Conservation (phyloP, 768 basidiomycete genomes). For the Fistulinella prunicolor region DNA sequence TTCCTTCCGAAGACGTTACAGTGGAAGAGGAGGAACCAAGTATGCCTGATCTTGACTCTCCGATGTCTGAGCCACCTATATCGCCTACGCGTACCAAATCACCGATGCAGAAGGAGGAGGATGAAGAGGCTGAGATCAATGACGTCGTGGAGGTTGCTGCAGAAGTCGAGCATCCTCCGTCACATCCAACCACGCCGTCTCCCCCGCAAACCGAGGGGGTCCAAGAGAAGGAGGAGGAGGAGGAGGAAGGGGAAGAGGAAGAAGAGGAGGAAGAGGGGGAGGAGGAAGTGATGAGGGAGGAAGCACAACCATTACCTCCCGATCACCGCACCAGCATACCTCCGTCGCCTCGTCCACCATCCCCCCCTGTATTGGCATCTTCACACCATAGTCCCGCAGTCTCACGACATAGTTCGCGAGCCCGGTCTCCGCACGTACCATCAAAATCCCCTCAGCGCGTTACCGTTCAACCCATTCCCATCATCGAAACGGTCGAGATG, state of each 20-base stretch:
- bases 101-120: conserved; percentile 23
- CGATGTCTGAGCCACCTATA: conserved; percentile 34
- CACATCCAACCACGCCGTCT: conserved; percentile 17
- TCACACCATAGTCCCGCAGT: conserved; percentile 14
- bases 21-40: conserved; percentile 9
- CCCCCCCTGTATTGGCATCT: conserved; percentile 11
- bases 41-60: conserved; percentile 27
- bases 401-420: conserved; percentile 19
- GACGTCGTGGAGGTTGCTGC: conserved; percentile 7
- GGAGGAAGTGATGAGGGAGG: not conserved
- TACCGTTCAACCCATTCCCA: conserved; percentile 6
- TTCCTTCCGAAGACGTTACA: conserved; percentile 8
- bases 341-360: conserved; percentile 17
- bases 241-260: conserved; percentile 15
- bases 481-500: conserved; percentile 12
- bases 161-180: conserved; percentile 14
- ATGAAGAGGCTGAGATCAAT: conserved; percentile 24
- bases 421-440: conserved; percentile 10
- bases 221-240: conserved; percentile 12
- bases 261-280: conserved; percentile 13
- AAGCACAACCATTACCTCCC: not conserved
- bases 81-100: conserved; percentile 26
- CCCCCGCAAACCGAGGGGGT: conserved; percentile 8
- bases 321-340: conserved; percentile 1
- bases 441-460: conserved; percentile 8